Evolutionary conservation across 2,329 filamentous ascomycete genomes (phyloP), one percentile per base, ranked within the genome.

Genomic region (Nectriaceae sp.): DNA sequence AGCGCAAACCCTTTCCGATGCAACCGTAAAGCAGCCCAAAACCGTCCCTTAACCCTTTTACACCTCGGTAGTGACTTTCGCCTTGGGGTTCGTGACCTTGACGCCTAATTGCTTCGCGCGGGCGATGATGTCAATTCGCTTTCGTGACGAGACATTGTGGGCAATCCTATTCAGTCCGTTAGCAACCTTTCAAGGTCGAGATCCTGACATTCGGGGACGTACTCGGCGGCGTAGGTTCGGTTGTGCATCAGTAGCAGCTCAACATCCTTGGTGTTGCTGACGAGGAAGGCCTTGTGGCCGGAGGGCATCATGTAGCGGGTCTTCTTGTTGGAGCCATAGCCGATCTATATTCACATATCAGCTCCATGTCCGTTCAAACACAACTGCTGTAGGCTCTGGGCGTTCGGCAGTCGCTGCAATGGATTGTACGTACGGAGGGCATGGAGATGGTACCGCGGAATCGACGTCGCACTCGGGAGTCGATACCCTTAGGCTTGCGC

Each of bases 401-500:
- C n/a, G 8, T 15, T 31, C 26, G 15, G 26, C 26, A 31, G 26
- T 31, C 26, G 10, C 10, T 31, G 50, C 21, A 21, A 18, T 10
- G 16, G 21, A 19, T 31, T 5, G 31, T 50, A 85, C 90, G 74
- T 92, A 97, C 93, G 83, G 91, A 96, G 79, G 94, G 94, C 93
- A 99, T 97, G 71, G 86, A 85, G 77, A 88, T 88, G 80, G 89
- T 90, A 72, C 94, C 90, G 80, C 90, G 91, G 85, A 99, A 99
- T 66, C 94, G 90, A 84, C 94, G 87, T 75, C 94, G 89, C 74
- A 99, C 93, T 71, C 89, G 83, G 83, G 92, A 96, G 82, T 99
- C 94, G 78, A 99, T 99, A 90, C 94, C 94, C 90, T 99, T 99
- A 66, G 94, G 94, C 85, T 97, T 99, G 80, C 94, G 89, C 94